Base-by-base conservation (phyloP, 331 rosid genomes). In the Quercus lobata region DNA sequence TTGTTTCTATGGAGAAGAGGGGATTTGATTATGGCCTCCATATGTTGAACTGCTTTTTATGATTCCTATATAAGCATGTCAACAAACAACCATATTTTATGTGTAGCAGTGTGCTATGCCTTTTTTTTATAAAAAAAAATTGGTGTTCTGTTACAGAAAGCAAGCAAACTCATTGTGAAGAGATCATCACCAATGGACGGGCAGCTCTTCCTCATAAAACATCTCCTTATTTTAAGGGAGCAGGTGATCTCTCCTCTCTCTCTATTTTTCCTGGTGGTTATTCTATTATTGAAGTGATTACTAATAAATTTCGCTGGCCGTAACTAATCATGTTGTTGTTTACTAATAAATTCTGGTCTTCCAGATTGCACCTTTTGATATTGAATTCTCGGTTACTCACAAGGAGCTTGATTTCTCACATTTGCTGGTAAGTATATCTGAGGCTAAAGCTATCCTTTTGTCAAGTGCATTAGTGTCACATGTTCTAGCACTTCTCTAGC, bases 331-430 rank as follows among this genome's bases (percentile, higher is more conserved):
- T 37, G 46, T 37, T 37, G 46, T 37, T 79, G 46, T 75, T 77
- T 73, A 63, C 72, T 8, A 54, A 54, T 19, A 71, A n/a, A 72
- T 56, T 79, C 72, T 87, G 74, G 62, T 74, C 61, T 73, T 83
- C 80, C 93, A 96, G 99, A 96, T 96, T 75, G 97, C 97, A 25
- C 97, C 97, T 73, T 96, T 93, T 32, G 91, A 96, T 80, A 90
- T 96, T 75, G 99, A 96, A 82, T 93, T 96, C 85, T 91, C 94
- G 27, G 97, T 94, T 79, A 96, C 98, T 16, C 97, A 96, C 82
- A 96, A 96, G 92, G 99, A 96, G 77, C 99, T 96, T 72, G 98
- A 96, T 86, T 96, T 96, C 91, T 96, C 99, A 70, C 99, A 96
- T 78, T 88, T 96, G 85, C 93, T 96, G 97, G 99, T 96, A 69